phyloP scores from a whole-genome alignment of 345 rosid species.

The Boechera retrofracta region DNA sequence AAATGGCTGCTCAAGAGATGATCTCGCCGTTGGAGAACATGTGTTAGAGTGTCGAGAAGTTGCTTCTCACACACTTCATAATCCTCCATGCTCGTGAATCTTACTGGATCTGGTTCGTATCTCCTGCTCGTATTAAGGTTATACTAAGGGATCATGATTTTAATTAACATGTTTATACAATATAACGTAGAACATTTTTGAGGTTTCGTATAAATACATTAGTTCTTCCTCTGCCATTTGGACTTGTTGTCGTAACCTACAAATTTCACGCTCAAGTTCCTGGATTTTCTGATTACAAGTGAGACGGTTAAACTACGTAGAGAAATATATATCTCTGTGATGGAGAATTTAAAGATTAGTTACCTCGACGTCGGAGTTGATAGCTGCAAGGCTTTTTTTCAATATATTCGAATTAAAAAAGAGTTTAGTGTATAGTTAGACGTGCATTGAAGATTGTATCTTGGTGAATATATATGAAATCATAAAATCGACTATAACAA shows the following conservation, averaged over 20 bases:
- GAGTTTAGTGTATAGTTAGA: constrained; percentile 1
- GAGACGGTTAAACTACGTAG: neutral
- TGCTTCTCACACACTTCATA: constrained; percentile 69
- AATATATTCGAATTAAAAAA: neutral
- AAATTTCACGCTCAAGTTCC: constrained; percentile 74
- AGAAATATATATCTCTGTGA: neutral
- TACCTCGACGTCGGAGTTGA: constrained; percentile 68
- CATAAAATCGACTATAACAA: constrained; percentile 1
- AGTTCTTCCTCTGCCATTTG: constrained; percentile 73
- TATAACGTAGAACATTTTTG: neutral
- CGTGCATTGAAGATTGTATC: neutral
- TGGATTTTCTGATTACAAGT: constrained; percentile 19
- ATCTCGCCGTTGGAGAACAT: constrained; percentile 66
- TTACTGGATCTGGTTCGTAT: constrained; percentile 67
- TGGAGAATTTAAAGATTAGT: neutral
- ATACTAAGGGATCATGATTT: neutral
- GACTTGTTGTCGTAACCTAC: constrained; percentile 68
- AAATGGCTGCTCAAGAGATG: constrained; percentile 51
- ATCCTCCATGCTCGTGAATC: constrained; percentile 58
- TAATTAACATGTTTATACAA: neutral
- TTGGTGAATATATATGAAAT: neutral
- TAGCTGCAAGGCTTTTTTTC: constrained; percentile 57
- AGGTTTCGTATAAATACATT: constrained; percentile 46
- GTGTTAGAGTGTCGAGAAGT: constrained; percentile 60
- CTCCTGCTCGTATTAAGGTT: constrained; percentile 45